Conservation (phyloP, 108 stramenopile species). For the Discostella stelligeroides region DNA sequence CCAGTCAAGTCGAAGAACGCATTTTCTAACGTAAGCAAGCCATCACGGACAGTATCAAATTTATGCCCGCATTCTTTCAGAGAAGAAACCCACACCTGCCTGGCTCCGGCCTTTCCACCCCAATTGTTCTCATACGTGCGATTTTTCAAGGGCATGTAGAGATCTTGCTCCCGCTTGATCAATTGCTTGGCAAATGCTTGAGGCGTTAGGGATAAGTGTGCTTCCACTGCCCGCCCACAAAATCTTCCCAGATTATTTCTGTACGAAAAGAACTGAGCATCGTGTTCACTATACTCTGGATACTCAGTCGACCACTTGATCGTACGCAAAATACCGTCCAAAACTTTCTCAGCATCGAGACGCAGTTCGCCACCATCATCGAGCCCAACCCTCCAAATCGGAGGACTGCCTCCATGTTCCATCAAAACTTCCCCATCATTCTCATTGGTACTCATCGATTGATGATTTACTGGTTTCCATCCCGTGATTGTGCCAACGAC, state of each 20-base stretch:
- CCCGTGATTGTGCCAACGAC: slow-evolving; percentile 64
- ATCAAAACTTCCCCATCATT: slow-evolving; percentile 31
- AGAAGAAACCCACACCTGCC: slow-evolving; percentile 79
- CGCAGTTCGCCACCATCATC: slow-evolving; percentile 62
- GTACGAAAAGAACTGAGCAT: slow-evolving; percentile 73
- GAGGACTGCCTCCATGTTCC: slow-evolving; percentile 32
- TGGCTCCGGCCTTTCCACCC: slow-evolving; percentile 82
- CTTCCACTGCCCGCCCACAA: slow-evolving; percentile 80
- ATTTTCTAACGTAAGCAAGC: slow-evolving; percentile 77
- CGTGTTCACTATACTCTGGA: slow-evolving; percentile 71
- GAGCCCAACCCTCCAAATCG: slow-evolving; percentile 57
- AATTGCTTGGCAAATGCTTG: slow-evolving; percentile 71
- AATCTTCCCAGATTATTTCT: slow-evolving; percentile 74
- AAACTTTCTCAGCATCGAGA: slow-evolving; percentile 50
- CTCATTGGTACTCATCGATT: slow-evolving; percentile 27
- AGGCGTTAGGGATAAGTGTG: slow-evolving; percentile 66
- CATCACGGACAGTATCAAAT: slow-evolving; percentile 65
- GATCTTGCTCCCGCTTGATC: slow-evolving; percentile 80
- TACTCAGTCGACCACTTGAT: slow-evolving; percentile 58
- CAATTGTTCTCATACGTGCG: slow-evolving; percentile 74
- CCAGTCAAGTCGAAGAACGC: slow-evolving; percentile 79
- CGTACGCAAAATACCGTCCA: slow-evolving; percentile 67
- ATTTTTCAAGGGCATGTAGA: slow-evolving; percentile 77
- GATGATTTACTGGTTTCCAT: slow-evolving; percentile 57
- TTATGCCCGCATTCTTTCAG: slow-evolving; percentile 79